These are phyloP conservation scores for rapeseed (Brassica napus) DNA, from an alignment of 345 rosid species.

Conservation along the genomic window Da-Ae NC_063445.1:13253501-13254000, in stretches of 20 bases:
- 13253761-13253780: not conserved
- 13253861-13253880: not conserved
- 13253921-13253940: not conserved
- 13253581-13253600: not conserved
- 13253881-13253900: not conserved
- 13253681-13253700: not conserved
- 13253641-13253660: not conserved
- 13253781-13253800: slow-evolving; percentile 2
- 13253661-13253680: not conserved
- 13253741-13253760: not conserved
- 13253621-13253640: not conserved
- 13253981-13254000: not conserved
- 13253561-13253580: no score
- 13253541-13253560: not conserved
- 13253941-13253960: not conserved
- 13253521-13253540: not conserved
- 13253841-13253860: slow-evolving; percentile 7
- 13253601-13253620: slow-evolving; percentile 7
- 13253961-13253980: not conserved
- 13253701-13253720: no score
- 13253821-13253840: not conserved
- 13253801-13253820: not conserved
- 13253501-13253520: not conserved
- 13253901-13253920: not conserved
- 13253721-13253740: no score